Conservation (phyloP, 768 basidiomycete species). For the Psilocybe sp. region DNA sequence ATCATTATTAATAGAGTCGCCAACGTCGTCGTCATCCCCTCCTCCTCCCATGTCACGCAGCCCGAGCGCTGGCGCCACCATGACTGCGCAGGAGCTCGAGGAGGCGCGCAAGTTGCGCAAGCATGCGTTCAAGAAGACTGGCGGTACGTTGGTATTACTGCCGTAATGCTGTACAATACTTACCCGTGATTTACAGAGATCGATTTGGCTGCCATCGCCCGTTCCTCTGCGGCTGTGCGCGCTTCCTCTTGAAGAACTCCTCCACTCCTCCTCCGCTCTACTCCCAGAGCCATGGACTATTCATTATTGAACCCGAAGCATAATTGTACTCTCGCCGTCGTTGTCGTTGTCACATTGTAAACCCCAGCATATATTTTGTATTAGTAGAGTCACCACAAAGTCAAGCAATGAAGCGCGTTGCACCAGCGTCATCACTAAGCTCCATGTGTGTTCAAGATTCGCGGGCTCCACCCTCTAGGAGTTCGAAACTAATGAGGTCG, state of each 20-base stretch:
- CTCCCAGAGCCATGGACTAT: no score
- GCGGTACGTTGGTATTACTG: constrained; percentile 34
- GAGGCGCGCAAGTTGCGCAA: constrained; percentile 67
- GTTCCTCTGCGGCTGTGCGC: constrained; percentile 70
- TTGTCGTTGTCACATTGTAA: neutral
- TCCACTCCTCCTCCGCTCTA: no score
- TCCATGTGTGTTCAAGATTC: no score
- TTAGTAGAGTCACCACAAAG: constrained; percentile 1
- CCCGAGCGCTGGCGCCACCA: constrained; percentile 35
- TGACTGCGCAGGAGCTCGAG: constrained; percentile 65
- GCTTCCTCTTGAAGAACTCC: constrained; percentile 36
- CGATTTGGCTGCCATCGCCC: constrained; percentile 79
- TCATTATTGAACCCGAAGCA: neutral
- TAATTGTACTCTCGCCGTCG: neutral
- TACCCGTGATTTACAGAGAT: constrained; percentile 23
- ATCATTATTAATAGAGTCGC: constrained; percentile 17
- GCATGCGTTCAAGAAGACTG: constrained; percentile 69
- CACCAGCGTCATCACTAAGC: no score
- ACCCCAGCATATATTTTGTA: constrained; percentile 3
- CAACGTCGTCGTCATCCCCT: constrained; percentile 16
- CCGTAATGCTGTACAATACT: neutral
- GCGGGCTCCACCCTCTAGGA: no score
- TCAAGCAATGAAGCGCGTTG: no score
- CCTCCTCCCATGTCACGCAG: constrained; percentile 29
- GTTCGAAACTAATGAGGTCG: no score